Base-by-base conservation (phyloP, 2,329 filamentous ascomycete species). In the Coniella vitis region DNA sequence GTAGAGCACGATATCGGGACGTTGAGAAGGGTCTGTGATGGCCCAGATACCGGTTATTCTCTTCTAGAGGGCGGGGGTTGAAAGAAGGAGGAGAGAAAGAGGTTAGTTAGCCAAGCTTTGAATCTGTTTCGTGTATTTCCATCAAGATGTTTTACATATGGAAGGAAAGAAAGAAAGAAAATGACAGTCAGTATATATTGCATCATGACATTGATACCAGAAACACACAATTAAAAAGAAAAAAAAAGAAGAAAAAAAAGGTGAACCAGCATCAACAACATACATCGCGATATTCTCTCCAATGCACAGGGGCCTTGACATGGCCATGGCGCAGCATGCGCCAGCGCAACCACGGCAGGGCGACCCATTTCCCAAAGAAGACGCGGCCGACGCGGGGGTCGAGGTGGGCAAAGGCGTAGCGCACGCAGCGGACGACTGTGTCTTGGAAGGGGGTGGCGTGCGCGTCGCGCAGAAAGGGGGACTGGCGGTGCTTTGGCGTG, bases 1-100 rank as follows among this genome's bases (percentile, higher is more conserved):
- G 62, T 89, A 91, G 2, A 94, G 66, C n/a, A 90, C 81, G 48
- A 93, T 70, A 61, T 93, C 87, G 0, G 87, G 84, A 47, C 76
- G 71, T 42, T 72, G 67, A 35, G 73, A 69, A 14, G 77, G 73
- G 57, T 87, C 75, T 38, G 76, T 68, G 37, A 77, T 76, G 42
- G 90, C 78, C 82, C 86, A 91, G 4, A 91, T 66, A 2, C 87
- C 87, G 51, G 72, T 72, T 49, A 83, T 75, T 39, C 66, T 68
- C 45, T 68, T 63, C 69, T 73, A 45, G 3, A 10, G 8, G 21
- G 16, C 29, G n/a, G 25, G 5, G 25, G 5, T 29, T 29, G 25
- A 5, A 10, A 29, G 25, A 29, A 29, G 10, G 25, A 29, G 25
- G 22, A 10, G 29, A 16, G 21, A 13, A 10, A 13, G 7, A 9